Evolutionary conservation across 805 yeast genomes (phyloP).

Genomic region (Saccharomycopsis fermentans): DNA sequence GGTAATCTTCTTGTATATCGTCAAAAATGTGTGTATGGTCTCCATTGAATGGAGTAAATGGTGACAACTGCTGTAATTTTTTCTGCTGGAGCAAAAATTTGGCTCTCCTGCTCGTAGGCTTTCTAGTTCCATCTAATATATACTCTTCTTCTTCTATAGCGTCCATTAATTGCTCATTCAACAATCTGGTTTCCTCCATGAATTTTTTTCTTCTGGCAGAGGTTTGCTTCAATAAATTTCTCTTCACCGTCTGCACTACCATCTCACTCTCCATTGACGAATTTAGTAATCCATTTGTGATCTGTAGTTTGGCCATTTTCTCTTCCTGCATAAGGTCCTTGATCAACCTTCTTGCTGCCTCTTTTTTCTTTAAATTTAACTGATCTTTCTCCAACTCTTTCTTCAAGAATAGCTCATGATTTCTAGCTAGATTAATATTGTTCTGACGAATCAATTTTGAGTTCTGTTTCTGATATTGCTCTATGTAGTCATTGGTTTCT

Average conservation of each 20-base stretch:
- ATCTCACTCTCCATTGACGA: conserved; percentile 28
- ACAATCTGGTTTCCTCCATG: conserved; percentile 21
- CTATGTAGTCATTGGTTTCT: conserved; percentile 53
- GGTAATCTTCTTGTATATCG: conserved; percentile 36
- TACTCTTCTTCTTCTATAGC: conserved; percentile 21
- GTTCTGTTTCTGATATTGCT: conserved; percentile 63
- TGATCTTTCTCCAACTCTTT: conserved; percentile 64
- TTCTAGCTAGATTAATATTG: conserved; percentile 62
- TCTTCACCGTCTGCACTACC: conserved; percentile 42
- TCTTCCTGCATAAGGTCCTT: conserved; percentile 48
- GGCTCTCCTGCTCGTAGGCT: conserved; percentile 21
- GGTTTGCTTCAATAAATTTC: conserved; percentile 49
- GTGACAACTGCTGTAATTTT: conserved; percentile 30
- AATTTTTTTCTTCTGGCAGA: conserved; percentile 47
- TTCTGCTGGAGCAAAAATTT: conserved; percentile 22
- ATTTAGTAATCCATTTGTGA: conserved; percentile 40
- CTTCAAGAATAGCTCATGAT: conserved; percentile 51
- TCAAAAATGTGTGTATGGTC: conserved; percentile 31
- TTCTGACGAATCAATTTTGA: conserved; percentile 67
- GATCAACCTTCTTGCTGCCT: conserved; percentile 55
- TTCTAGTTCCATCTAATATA: conserved; percentile 24
- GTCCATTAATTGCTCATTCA: conserved; percentile 31
- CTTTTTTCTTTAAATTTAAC: conserved; percentile 37
- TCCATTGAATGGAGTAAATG: conserved; percentile 93
- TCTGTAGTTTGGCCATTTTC: conserved; percentile 44